Evolutionary conservation across 106 monocot species (phyloP).

Genomic region (Xerophyta viscosa): DNA sequence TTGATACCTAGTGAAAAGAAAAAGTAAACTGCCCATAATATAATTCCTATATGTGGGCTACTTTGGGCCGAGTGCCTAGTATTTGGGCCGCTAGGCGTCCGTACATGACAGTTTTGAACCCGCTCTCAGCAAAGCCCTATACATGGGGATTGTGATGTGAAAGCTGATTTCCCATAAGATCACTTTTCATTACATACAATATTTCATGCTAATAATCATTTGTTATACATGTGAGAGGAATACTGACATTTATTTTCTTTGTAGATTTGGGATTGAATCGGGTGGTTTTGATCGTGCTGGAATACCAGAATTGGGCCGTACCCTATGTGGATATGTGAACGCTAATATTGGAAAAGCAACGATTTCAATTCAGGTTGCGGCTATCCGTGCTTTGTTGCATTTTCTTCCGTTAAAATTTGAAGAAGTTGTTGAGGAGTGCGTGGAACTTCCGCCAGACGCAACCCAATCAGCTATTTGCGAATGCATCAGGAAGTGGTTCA

Average conservation of each 20-base stretch:
- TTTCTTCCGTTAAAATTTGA: constrained; percentile 44
- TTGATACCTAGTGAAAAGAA: no score
- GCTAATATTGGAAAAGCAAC: constrained; percentile 8
- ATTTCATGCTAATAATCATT: no score
- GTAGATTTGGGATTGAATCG: constrained; percentile 31
- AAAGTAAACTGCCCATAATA: no score
- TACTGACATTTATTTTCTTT: constrained; percentile 3
- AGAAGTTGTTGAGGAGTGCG: constrained; percentile 17
- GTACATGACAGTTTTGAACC: no score
- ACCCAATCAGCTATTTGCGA: constrained; percentile 10
- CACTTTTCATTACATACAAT: no score
- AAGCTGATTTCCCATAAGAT: no score
- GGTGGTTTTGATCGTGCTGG: constrained; percentile 26
- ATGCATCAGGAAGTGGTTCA: constrained; percentile 45
- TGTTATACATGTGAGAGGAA: no score
- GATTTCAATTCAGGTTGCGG: constrained; percentile 33
- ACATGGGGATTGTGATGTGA: no score
- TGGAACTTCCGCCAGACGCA: constrained; percentile 1
- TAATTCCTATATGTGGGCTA: no score
- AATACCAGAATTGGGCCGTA: constrained; percentile 23
- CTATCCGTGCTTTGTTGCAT: constrained; percentile 35
- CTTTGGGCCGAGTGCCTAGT: no score
- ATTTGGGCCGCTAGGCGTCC: no score
- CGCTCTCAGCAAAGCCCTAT: no score
- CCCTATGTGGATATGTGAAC: constrained; percentile 17